A percentile compares a stretch with the other conserved stretches of the same genome.
Evolutionary conservation across 768 basidiomycete genomes (phyloP).

Genomic region (Lactarius tabidus): DNA sequence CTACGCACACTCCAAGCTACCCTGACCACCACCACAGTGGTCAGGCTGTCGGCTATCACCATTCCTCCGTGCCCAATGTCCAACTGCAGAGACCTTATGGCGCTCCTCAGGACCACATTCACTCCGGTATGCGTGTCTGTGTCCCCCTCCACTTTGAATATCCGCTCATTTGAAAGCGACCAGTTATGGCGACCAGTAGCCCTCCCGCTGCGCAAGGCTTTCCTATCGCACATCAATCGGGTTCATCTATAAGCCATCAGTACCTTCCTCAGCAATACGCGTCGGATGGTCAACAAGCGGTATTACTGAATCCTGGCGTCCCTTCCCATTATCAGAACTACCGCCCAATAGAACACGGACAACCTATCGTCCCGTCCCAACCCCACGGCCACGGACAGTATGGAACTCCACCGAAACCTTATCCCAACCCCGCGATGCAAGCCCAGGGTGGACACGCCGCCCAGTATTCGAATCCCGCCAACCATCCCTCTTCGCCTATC

Average conservation of each 20-base stretch:
- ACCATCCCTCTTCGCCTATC: slow-evolving; percentile 20
- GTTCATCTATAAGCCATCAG: slow-evolving; percentile 11
- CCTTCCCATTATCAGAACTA: slow-evolving; percentile 24
- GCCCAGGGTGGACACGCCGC: slow-evolving; percentile 12
- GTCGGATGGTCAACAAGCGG: slow-evolving; percentile 9
- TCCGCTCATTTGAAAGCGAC: not conserved
- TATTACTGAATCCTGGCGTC: slow-evolving; percentile 20
- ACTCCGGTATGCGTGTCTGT: slow-evolving; percentile 6
- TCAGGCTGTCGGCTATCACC: slow-evolving; percentile 12
- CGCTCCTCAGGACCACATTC: slow-evolving; percentile 9
- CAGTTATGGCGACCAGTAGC: slow-evolving; percentile 6
- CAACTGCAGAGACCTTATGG: slow-evolving; percentile 18
- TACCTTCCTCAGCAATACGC: slow-evolving; percentile 17
- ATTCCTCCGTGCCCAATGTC: not conserved
- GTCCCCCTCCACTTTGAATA: not conserved
- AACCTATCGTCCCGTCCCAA: slow-evolving; percentile 25
- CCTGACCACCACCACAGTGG: slow-evolving; percentile 7
- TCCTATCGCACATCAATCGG: slow-evolving; percentile 22
- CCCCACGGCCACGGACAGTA: not conserved
- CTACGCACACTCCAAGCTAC: slow-evolving; percentile 12
- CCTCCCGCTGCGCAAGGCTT: not conserved
- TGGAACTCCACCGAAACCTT: slow-evolving; percentile 14
- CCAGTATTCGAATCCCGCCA: slow-evolving; percentile 25
- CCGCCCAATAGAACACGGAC: slow-evolving; percentile 21
- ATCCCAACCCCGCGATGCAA: slow-evolving; percentile 17